phyloP scores from a whole-genome alignment of 306 rosid genomes.

The Sphenostylis stenocarpa region DNA sequence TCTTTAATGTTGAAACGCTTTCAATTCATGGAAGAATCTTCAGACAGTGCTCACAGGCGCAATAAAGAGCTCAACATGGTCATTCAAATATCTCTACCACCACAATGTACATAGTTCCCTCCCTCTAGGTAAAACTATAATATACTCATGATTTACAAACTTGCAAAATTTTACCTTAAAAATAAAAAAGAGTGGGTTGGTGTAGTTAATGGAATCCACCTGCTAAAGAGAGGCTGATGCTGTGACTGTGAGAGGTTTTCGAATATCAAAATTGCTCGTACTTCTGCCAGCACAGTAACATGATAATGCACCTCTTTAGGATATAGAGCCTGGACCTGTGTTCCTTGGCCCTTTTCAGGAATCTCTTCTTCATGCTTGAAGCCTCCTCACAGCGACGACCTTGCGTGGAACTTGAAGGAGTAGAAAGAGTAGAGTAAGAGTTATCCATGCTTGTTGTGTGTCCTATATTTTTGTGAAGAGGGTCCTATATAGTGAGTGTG shows the following conservation, averaged over 20 bases:
- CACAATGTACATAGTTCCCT: background rate
- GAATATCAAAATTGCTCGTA: slow-evolving; percentile 39
- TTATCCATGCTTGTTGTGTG: slow-evolving; percentile 2
- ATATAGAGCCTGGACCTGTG: slow-evolving; percentile 56
- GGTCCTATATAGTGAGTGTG: too few species aligned
- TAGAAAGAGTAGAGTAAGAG: background rate
- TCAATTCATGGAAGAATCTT: slow-evolving; percentile 25
- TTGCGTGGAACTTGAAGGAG: slow-evolving; percentile 35
- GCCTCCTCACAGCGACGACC: background rate
- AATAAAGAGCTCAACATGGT: slow-evolving; percentile 27
- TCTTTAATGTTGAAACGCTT: slow-evolving; percentile 18
- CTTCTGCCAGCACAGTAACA: slow-evolving; percentile 63
- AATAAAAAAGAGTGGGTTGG: slow-evolving; percentile 16
- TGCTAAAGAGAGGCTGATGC: background rate
- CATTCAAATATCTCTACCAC: background rate
- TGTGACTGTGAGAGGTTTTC: background rate
- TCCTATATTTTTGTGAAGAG: background rate
- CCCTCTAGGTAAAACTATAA: background rate
- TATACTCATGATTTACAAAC: background rate
- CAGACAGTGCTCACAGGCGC: slow-evolving; percentile 25
- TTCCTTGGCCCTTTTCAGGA: slow-evolving; percentile 49
- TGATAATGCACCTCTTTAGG: slow-evolving; percentile 55
- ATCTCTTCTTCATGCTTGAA: slow-evolving; percentile 52
- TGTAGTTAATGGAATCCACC: slow-evolving; percentile 24
- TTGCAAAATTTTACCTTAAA: slow-evolving; percentile 21